These are phyloP conservation scores for Flaveria robusta DNA, from an alignment of 129 eudicot genomes.

Conservation along the genomic window DNA sequence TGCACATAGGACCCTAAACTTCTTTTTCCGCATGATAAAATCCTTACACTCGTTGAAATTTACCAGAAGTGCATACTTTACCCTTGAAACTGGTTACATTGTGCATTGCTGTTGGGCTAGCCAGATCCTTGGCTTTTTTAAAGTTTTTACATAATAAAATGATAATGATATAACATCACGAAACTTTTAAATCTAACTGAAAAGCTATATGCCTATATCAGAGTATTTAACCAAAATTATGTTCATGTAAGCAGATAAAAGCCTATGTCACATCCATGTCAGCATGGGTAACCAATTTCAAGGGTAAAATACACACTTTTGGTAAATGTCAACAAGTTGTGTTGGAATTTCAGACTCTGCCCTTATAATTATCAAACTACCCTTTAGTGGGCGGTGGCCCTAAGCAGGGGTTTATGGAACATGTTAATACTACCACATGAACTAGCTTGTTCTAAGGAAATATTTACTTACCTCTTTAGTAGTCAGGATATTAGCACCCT, in stretches of 20 bases:
- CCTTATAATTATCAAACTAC: not conserved
- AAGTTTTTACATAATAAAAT: not conserved
- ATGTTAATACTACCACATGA: constrained; percentile 7
- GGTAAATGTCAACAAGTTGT: not conserved
- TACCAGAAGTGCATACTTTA: not conserved
- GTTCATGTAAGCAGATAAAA: constrained; percentile 1
- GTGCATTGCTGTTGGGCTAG: not conserved
- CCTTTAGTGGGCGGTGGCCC: constrained; percentile 9
- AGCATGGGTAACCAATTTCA: constrained; percentile 9
- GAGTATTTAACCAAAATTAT: not conserved
- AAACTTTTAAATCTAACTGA: not conserved
- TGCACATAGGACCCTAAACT: not conserved
- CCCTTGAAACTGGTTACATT: constrained; percentile 1
- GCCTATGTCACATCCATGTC: not conserved
- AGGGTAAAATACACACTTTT: not conserved
- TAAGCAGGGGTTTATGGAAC: not conserved
- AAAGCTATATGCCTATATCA: not conserved
- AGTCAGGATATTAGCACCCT: constrained; percentile 97
- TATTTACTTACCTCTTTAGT: constrained; percentile 73
- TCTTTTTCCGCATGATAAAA: not conserved
- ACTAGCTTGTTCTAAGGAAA: constrained; percentile 1
- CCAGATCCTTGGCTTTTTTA: not conserved
- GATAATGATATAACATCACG: not conserved
- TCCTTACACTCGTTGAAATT: not conserved
- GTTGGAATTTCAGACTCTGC: not conserved